Percentiles rank a stretch among this genome's conserved stretches.
phyloP scores from a whole-genome alignment of 768 basidiomycete genomes.

The Paxillus involutus region DNA sequence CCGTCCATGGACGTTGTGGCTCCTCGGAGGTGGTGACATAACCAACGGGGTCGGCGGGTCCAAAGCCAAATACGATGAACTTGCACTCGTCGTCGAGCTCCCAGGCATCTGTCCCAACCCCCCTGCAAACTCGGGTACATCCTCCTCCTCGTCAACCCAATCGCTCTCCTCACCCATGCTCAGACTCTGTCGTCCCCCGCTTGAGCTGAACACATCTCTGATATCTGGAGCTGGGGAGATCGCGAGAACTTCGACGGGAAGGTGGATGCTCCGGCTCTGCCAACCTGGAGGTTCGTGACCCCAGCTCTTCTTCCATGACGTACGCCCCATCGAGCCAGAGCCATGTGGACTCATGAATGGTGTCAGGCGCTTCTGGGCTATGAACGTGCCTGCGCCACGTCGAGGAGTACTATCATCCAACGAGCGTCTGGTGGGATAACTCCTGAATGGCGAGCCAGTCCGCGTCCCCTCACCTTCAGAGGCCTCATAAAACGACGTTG shows the following conservation, averaged over 20 bases:
- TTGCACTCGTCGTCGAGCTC: conserved; percentile 25
- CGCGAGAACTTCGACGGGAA: conserved; percentile 77
- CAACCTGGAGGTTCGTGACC: conserved; percentile 85
- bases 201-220: conserved; percentile 73
- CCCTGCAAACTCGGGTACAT: conserved; percentile 67
- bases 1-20: conserved; percentile 41
- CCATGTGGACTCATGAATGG: conserved; percentile 63
- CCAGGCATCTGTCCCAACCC: conserved; percentile 65
- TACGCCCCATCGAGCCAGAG: conserved; percentile 53
- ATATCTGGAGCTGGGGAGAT: conserved; percentile 57
- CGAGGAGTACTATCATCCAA: conserved; percentile 46
- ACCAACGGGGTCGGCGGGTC: conserved; percentile 44
- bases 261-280: conserved; percentile 62
- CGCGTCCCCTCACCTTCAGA: conserved; percentile 68
- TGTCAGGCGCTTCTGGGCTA: conserved; percentile 80
- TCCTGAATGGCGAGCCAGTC: conserved; percentile 63
- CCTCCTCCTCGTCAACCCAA: conserved; percentile 89
- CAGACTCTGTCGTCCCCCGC: conserved; percentile 50
- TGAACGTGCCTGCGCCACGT: conserved; percentile 56
- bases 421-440: conserved; percentile 44
- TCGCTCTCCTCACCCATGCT: conserved; percentile 78
- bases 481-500: conserved; percentile 73
- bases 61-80: conserved; percentile 22
- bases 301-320: conserved; percentile 91
- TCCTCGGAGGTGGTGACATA: conserved; percentile 50